These are phyloP conservation scores for Nicotiana benthamiana DNA, from an alignment of 257 asterid species.

Conservation along the genomic window DNA sequence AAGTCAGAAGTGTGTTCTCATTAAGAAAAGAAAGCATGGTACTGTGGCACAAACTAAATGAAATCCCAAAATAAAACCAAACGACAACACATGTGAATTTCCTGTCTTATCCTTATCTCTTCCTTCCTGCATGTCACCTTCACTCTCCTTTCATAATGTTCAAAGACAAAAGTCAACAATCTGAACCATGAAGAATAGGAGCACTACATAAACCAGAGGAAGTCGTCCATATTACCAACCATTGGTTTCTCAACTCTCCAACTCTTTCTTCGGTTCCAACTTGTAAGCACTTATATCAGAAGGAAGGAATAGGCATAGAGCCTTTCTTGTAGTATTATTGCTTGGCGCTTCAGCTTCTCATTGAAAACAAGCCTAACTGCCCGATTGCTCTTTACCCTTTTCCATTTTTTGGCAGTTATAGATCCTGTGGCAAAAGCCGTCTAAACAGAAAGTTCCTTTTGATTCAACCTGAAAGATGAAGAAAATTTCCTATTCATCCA, in stretches of 20 bases:
- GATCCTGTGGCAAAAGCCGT: not conserved
- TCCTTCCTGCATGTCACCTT: not conserved
- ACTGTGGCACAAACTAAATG: not conserved
- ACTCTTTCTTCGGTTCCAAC: not conserved
- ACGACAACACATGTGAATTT: not conserved
- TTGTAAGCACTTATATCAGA: not conserved
- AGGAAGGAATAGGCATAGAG: not conserved
- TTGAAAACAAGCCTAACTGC: not conserved
- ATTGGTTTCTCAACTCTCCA: not conserved
- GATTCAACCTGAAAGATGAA: not conserved
- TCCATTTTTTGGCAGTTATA: not conserved
- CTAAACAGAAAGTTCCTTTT: conserved; percentile 1
- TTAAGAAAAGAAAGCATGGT: not conserved
- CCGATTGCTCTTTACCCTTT: not conserved
- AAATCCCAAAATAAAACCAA: not conserved
- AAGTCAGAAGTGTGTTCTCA: not conserved
- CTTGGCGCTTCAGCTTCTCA: not conserved
- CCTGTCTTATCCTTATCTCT: not conserved
- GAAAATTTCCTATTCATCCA: conserved; percentile 3
- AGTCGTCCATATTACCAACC: not conserved
- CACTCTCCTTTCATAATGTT: not conserved
- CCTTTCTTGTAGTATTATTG: not conserved
- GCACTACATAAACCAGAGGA: not conserved
- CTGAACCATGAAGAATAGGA: not conserved
- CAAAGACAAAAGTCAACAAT: not conserved